These are phyloP conservation scores for Fabrea salina DNA, from an alignment of 169 alveolate species.

Conservation along the genomic window DNA sequence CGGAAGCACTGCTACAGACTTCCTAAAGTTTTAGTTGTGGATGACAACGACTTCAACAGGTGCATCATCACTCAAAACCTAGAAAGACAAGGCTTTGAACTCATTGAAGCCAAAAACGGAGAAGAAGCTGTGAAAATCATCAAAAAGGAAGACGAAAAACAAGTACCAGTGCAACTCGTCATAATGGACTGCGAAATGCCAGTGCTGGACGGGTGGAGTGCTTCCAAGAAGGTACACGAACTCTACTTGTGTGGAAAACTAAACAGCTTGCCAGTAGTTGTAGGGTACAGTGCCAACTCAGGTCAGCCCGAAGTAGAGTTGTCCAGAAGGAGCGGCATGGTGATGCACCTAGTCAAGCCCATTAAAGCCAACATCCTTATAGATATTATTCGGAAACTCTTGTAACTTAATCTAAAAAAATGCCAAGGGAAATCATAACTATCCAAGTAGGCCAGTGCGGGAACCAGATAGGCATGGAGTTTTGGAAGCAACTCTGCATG, in stretches of 20 bases:
- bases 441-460: slow-evolving; percentile 99
- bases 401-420: too few relatives aligned
- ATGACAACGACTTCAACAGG: slow-evolving; percentile 10
- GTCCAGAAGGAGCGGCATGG: neutral
- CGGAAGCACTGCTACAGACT: too few relatives aligned
- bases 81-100: neutral
- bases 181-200: slow-evolving; percentile 9
- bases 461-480: slow-evolving; percentile 98
- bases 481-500: slow-evolving; percentile 97
- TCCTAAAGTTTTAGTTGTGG: neutral
- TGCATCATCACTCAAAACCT: neutral
- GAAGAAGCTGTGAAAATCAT: slow-evolving; percentile 7
- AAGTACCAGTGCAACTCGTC: neutral
- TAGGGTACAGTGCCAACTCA: neutral
- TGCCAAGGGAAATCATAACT: slow-evolving; percentile 99
- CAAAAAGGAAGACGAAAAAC: neutral
- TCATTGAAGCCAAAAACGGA: neutral
- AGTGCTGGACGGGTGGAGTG: neutral
- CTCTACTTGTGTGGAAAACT: neutral
- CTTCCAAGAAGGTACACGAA: neutral
- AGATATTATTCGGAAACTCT: too few relatives aligned
- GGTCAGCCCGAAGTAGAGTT: neutral
- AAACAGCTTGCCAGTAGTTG: neutral
- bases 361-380: too few relatives aligned
- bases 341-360: neutral